phyloP scores from a whole-genome alignment of 1,284 basidiomycete genomes.

The Tremellales sp. region DNA sequence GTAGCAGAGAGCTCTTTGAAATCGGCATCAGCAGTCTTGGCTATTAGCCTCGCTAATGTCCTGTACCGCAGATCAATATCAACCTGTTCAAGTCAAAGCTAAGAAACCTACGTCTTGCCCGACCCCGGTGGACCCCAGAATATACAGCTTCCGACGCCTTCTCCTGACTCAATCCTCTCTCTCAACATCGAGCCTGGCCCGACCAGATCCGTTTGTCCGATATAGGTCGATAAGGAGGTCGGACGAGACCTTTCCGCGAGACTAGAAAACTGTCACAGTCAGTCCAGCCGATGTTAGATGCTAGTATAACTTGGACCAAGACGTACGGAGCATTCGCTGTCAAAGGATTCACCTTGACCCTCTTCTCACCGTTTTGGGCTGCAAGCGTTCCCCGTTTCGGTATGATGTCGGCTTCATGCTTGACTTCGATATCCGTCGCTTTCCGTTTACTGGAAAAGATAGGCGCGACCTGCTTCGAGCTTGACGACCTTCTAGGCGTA shows the following conservation, averaged over 20 bases:
- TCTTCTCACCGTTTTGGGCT: slow-evolving; percentile 23
- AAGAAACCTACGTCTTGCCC: slow-evolving; percentile 43
- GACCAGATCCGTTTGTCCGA: slow-evolving; percentile 44
- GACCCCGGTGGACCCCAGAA: slow-evolving; percentile 48
- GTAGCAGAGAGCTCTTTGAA: slow-evolving; percentile 77
- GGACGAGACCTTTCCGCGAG: slow-evolving; percentile 46
- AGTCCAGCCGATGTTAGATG: neutral
- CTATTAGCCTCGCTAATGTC: slow-evolving; percentile 43
- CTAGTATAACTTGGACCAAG: neutral
- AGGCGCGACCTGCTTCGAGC: neutral
- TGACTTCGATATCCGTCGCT: slow-evolving; percentile 2
- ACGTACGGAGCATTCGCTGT: slow-evolving; percentile 45
- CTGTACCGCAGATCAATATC: slow-evolving; percentile 12
- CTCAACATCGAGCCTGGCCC: slow-evolving; percentile 43
- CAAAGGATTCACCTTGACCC: slow-evolving; percentile 34
- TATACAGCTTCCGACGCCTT: slow-evolving; percentile 44
- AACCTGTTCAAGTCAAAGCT: neutral
- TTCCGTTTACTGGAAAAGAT: slow-evolving; percentile 9
- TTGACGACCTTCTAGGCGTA: neutral
- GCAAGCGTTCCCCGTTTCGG: neutral
- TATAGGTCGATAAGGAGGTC: slow-evolving; percentile 26
- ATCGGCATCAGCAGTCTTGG: slow-evolving; percentile 51
- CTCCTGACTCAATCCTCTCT: slow-evolving; percentile 39
- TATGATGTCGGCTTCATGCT: slow-evolving; percentile 1
- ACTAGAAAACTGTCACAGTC: slow-evolving; percentile 15